Evolutionary conservation across 2,329 filamentous ascomycete species (phyloP).

Genomic region (Exophiala calicioides): DNA sequence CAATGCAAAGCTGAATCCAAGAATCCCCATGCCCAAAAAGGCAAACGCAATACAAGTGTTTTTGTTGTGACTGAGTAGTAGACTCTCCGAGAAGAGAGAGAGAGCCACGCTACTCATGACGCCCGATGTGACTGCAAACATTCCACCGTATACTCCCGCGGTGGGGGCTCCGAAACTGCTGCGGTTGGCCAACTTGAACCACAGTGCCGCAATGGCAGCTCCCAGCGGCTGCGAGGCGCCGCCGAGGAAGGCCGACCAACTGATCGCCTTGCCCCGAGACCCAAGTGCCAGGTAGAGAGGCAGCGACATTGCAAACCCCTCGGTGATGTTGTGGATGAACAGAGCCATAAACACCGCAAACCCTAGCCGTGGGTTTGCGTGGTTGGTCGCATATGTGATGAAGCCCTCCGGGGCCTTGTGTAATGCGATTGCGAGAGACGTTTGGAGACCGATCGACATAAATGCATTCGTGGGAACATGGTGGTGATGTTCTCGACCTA

Average conservation of each 20-base stretch:
- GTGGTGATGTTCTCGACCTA: constrained; percentile 71
- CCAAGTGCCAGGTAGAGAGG: constrained; percentile 89
- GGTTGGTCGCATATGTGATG: constrained; percentile 95
- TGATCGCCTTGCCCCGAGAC: constrained; percentile 76
- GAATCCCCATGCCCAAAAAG: constrained; percentile 79
- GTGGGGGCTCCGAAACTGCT: constrained; percentile 46
- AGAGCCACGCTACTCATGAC: constrained; percentile 95
- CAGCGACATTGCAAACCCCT: constrained; percentile 91
- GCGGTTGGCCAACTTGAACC: constrained; percentile 72
- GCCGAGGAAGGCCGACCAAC: constrained; percentile 79
- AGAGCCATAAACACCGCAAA: constrained; percentile 92
- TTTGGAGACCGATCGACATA: constrained; percentile 91
- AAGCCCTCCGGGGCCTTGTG: constrained; percentile 90
- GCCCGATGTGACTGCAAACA: constrained; percentile 87
- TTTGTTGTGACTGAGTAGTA: constrained; percentile 78
- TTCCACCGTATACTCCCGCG: constrained; percentile 57
- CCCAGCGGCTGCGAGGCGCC: constrained; percentile 86
- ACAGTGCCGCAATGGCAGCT: constrained; percentile 78
- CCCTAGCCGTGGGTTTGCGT: constrained; percentile 85
- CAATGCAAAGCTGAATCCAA: constrained; percentile 82
- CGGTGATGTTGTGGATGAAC: constrained; percentile 97
- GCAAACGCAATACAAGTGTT: constrained; percentile 77
- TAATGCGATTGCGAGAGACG: constrained; percentile 88
- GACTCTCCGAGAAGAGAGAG: constrained; percentile 82
- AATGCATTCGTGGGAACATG: constrained; percentile 95